A percentile compares a stretch with the other conserved stretches of the same genome.
Conservation (phyloP, 2,329 filamentous ascomycete genomes). For the Cladosporium sp. region DNA sequence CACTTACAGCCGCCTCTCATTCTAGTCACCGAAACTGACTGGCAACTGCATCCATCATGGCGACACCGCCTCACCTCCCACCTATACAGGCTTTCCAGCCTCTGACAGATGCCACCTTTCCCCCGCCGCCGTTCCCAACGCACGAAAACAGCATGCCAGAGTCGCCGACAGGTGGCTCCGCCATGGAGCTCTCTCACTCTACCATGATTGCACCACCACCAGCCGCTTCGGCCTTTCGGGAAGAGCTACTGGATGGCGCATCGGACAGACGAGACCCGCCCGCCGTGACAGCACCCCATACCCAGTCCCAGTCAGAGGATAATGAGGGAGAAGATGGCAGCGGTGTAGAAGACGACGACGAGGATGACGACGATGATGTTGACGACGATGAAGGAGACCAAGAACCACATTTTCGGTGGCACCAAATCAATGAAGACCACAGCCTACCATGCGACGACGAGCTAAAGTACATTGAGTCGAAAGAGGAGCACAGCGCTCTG, state of each 20-base stretch:
- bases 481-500: slow-evolving; percentile 56
- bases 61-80: slow-evolving; percentile 17
- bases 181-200: slow-evolving; percentile 20
- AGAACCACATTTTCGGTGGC: slow-evolving; percentile 29
- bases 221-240: slow-evolving; percentile 6
- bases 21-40: not conserved
- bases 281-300: not conserved
- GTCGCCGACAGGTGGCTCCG: slow-evolving; percentile 9
- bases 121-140: slow-evolving; percentile 11
- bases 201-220: slow-evolving; percentile 20
- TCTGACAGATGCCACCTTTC: slow-evolving; percentile 12
- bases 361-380: slow-evolving; percentile 37
- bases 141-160: slow-evolving; percentile 12
- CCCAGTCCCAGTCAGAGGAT: slow-evolving; percentile 3
- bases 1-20: not conserved
- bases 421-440: slow-evolving; percentile 57
- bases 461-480: slow-evolving; percentile 57
- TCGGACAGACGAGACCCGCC: slow-evolving; percentile 6
- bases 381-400: slow-evolving; percentile 37
- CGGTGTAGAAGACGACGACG: slow-evolving; percentile 25
- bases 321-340: slow-evolving; percentile 28
- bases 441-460: slow-evolving; percentile 60
- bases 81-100: slow-evolving; percentile 19
- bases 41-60: slow-evolving; percentile 4
- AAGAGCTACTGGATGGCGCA: slow-evolving; percentile 6